These are phyloP conservation scores for Pseudocercospora musae DNA, from an alignment of 2,329 filamentous ascomycete species.

Conservation along the genomic window DNA sequence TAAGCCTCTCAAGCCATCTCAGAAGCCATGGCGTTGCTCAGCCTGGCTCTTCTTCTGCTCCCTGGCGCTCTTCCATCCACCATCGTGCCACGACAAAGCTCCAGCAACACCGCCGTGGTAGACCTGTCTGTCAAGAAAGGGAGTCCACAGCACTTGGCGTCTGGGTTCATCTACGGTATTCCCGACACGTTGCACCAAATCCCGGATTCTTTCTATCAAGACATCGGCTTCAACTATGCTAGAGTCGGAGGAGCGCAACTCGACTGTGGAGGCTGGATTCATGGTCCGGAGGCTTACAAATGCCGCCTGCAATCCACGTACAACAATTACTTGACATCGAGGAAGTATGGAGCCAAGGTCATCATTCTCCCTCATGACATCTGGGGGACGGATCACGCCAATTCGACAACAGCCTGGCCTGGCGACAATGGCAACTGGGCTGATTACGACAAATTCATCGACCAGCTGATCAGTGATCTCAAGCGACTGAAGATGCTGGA, in stretches of 20 bases:
- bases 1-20: neutral
- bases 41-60: neutral
- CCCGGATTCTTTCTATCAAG: conserved; percentile 39
- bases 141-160: conserved; percentile 37
- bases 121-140: conserved; percentile 36
- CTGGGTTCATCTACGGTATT: conserved; percentile 45
- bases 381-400: conserved; percentile 31
- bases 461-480: conserved; percentile 39
- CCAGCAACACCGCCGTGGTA: conserved; percentile 27
- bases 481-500: conserved; percentile 38
- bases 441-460: conserved; percentile 44
- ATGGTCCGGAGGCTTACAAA: conserved; percentile 31
- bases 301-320: conserved; percentile 44
- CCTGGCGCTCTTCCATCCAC: conserved; percentile 3
- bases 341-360: conserved; percentile 31
- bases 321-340: conserved; percentile 45
- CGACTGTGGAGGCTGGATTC: conserved; percentile 40
- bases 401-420: conserved; percentile 42
- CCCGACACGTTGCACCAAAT: conserved; percentile 35
- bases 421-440: conserved; percentile 52
- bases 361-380: conserved; percentile 27
- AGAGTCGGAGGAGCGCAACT: conserved; percentile 45
- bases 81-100: conserved; percentile 15
- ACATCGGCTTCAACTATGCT: conserved; percentile 42
- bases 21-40: neutral